These are phyloP conservation scores for Croton setiger DNA, from an alignment of 441 rosid species.

Conservation along the genomic window DNA sequence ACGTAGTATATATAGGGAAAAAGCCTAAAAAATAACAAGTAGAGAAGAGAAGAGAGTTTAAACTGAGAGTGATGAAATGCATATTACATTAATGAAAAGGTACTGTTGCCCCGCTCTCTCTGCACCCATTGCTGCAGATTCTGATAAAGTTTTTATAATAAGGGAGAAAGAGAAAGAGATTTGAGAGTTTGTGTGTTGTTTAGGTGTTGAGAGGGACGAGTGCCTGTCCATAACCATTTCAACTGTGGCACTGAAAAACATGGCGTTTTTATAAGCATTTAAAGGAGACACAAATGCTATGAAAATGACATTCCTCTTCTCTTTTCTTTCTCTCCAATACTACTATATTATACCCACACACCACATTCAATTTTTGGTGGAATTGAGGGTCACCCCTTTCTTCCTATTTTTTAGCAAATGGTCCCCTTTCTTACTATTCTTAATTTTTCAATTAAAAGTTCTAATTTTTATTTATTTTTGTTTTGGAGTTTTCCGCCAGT, in stretches of 20 bases:
- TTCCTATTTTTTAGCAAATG: constrained; percentile 32
- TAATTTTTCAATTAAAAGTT: no score
- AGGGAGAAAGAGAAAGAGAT: constrained; percentile 14
- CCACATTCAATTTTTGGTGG: constrained; percentile 29
- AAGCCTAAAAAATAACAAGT: no score
- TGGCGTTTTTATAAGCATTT: constrained; percentile 39
- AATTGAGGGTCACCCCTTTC: constrained; percentile 25
- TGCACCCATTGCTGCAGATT: no score
- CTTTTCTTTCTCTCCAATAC: background rate
- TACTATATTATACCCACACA: background rate
- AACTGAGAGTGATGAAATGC: no score
- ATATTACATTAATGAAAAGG: no score
- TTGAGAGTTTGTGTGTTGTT: constrained; percentile 26
- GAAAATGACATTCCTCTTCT: constrained; percentile 34
- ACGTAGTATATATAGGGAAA: no score
- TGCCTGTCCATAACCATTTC: constrained; percentile 42
- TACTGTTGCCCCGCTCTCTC: no score
- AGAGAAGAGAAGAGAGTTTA: no score
- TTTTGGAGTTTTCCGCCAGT: no score
- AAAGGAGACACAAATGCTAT: constrained; percentile 36
- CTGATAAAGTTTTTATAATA: no score
- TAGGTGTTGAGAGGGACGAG: constrained; percentile 40
- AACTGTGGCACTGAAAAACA: constrained; percentile 70
- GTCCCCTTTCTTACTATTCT: constrained; percentile 12
- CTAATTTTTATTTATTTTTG: no score